A percentile compares a stretch with the other conserved stretches of the same genome.
Conservation (phyloP, 805 yeast species). For the Saccharomycopsis javanensis region DNA sequence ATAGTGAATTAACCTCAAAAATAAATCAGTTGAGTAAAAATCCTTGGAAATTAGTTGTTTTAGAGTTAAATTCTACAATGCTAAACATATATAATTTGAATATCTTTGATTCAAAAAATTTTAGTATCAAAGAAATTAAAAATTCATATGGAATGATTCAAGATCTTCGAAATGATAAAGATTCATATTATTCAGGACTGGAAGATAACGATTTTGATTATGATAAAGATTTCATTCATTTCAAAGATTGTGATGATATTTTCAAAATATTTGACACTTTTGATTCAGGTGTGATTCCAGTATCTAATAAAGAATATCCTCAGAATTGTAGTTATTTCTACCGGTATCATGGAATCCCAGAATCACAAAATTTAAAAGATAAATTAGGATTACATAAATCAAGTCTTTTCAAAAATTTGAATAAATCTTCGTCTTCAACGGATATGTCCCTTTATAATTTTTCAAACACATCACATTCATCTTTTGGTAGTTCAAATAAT, state of each 20-base stretch:
- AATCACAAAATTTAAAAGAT: conserved; percentile 6
- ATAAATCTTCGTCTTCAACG: background rate
- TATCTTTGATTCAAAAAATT: background rate
- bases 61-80: conserved; percentile 18
- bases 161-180: conserved; percentile 8
- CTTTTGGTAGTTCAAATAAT: background rate
- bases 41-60: conserved; percentile 11
- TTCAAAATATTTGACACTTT: conserved; percentile 13
- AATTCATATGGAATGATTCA: background rate
- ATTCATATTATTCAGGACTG: conserved; percentile 1
- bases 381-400: conserved; percentile 7
- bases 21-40: background rate
- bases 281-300: conserved; percentile 16
- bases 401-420: conserved; percentile 8
- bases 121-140: background rate
- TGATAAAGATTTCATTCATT: conserved; percentile 8
- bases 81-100: conserved; percentile 13
- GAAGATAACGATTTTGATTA: conserved; percentile 1
- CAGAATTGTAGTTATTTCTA: conserved; percentile 15
- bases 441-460: background rate
- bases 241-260: conserved; percentile 3
- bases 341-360: conserved; percentile 12
- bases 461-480: background rate
- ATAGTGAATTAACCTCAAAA: background rate
- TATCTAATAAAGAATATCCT: conserved; percentile 6